Conservation (phyloP, 1,139 yeast genomes). For the Suhomyces taliae region DNA sequence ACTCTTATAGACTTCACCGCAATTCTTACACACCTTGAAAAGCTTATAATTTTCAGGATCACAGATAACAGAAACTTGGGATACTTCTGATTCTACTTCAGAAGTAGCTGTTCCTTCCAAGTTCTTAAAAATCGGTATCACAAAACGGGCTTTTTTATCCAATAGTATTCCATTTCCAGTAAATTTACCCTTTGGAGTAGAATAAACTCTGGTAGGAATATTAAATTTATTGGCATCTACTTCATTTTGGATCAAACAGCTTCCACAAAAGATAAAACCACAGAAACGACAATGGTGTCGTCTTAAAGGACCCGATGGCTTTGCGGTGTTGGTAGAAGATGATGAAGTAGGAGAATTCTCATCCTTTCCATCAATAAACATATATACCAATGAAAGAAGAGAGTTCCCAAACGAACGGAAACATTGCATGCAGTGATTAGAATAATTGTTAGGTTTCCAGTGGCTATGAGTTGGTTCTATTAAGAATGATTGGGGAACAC, state of each 20-base stretch:
- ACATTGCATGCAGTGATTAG: conserved; percentile 45
- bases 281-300: conserved; percentile 50
- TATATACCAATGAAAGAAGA: conserved; percentile 14
- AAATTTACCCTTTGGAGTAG: conserved; percentile 14
- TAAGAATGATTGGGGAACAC: conserved; percentile 4
- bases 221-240: conserved; percentile 8
- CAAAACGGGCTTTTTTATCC: conserved; percentile 38
- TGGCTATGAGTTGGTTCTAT: conserved; percentile 42
- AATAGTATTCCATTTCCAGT: conserved; percentile 27
- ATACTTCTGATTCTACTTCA: conserved; percentile 5
- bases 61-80: conserved; percentile 3
- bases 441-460: conserved; percentile 42
- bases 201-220: conserved; percentile 10
- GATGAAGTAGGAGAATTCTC: not conserved
- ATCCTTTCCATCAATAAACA: conserved; percentile 13
- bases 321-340: not conserved
- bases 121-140: conserved; percentile 35
- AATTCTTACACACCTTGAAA: conserved; percentile 40
- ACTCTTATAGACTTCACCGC: conserved; percentile 35
- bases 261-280: conserved; percentile 40
- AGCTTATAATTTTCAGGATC: conserved; percentile 21
- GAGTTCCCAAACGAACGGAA: conserved; percentile 37
- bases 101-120: conserved; percentile 9
- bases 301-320: conserved; percentile 16
- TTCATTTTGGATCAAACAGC: conserved; percentile 28